Evolutionary conservation across 176 grass and related monocot species (phyloP).

Genomic region (Panicum miliaceum): DNA sequence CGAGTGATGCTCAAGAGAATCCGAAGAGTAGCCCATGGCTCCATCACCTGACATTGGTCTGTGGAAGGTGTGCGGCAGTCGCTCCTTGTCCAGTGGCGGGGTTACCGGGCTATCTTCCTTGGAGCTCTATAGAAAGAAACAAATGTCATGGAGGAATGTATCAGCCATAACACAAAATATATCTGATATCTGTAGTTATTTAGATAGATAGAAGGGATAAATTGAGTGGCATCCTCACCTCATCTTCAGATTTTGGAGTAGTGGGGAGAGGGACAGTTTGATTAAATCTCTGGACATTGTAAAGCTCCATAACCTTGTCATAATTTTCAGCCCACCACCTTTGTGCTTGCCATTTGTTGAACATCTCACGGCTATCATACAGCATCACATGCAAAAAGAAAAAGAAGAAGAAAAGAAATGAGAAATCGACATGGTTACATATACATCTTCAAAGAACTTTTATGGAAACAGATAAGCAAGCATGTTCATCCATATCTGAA

Average conservation of each 20-base stretch:
- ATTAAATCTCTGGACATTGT: conserved; percentile 96
- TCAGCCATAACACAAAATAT: not conserved
- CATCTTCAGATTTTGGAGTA: conserved; percentile 87
- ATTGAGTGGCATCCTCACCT: conserved; percentile 42
- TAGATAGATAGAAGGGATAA: conserved; percentile 2
- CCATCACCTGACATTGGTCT: conserved; percentile 52
- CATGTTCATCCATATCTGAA: not conserved
- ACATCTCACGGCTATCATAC: conserved; percentile 78
- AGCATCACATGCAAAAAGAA: conserved; percentile 22
- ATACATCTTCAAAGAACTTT: conserved; percentile 22
- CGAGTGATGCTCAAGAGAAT: conserved; percentile 73
- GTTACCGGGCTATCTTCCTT: conserved; percentile 84
- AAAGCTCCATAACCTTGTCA: conserved; percentile 95
- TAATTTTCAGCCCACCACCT: conserved; percentile 99
- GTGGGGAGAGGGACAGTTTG: conserved; percentile 76
- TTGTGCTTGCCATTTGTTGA: conserved; percentile 97
- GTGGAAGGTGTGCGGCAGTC: conserved; percentile 61
- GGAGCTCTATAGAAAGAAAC: conserved; percentile 59
- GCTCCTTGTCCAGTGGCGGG: conserved; percentile 79
- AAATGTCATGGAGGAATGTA: not conserved
- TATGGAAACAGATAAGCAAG: not conserved
- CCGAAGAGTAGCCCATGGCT: conserved; percentile 77
- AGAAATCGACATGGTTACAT: conserved; percentile 15
- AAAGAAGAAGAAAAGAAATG: not conserved
- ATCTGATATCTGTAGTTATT: not conserved